Evolutionary conservation across 2,329 filamentous ascomycete genomes (phyloP), one percentile per base, ranked within the genome.

Genomic region (Myriosclerotinia scirpicola): DNA sequence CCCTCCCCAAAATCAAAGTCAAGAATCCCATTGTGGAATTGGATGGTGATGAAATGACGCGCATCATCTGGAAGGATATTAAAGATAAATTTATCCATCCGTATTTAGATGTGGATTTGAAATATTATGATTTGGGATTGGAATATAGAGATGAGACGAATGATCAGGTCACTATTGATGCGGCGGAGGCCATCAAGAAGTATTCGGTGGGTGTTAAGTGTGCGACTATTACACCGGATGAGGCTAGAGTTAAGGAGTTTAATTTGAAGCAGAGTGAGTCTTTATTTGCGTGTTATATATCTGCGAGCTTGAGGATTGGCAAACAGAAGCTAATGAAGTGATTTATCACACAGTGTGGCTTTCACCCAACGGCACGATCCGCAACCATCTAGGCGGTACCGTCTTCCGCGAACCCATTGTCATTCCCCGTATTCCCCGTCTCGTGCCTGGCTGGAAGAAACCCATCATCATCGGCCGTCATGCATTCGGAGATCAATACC

Each of bases 331-430:
- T 74, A 71, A 69, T 55, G 50, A 34, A 36, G 17, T 34, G n/a
- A 34, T 34, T 4, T 62, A 36, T 26, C 15, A 8, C 20, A 48
- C 73, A 93, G 90, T 98, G 95, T 99, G 95, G 95, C 86, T 98
- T 67, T 97, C 92, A 66, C 95, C 95, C 77, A 99, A 99, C 80
- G 95, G 95, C 78, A 99, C 87, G 69, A 90, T 90, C 81, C 85
- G 87, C 74, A 90, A 90, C 76, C 83, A 83, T 69, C 85, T 90
- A 61, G 94, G 94, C 75, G 95, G 95, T 77, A 99, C 95, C 76
- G 94, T 99, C 76, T 99, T 99, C 90, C 91, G 95, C 80, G 95
- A 97, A 82, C 95, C 95, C 75, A 99, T 99, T 75, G 92, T 99
- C 77, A 98, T 99, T 76, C 90, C 91, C 73, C 87, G 89, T 76